These are phyloP conservation scores for Pholiota molesta DNA, from an alignment of 768 basidiomycete species.

Conservation along the genomic window DNA sequence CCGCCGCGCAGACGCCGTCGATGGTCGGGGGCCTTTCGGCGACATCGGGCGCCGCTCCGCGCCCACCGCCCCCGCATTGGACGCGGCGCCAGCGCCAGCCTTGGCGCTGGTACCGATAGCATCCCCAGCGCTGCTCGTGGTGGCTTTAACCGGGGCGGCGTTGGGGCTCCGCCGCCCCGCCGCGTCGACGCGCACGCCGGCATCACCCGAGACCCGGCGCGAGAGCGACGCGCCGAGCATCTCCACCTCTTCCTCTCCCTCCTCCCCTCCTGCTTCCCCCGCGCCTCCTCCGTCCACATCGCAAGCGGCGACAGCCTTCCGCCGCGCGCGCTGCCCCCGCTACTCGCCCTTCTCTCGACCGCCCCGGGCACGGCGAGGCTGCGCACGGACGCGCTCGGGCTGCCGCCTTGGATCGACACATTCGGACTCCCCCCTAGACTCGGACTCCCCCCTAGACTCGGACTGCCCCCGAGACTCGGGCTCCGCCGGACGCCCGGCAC, in stretches of 20 bases:
- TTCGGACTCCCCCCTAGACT: too few relatives aligned
- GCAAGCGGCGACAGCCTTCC: slow-evolving; percentile 1
- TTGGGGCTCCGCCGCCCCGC: neutral
- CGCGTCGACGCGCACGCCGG: neutral
- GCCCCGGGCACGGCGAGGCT: slow-evolving; percentile 18
- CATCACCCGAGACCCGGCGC: neutral
- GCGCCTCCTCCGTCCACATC: neutral
- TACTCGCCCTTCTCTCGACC: neutral
- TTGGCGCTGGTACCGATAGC: too few relatives aligned
- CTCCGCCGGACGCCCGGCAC: slow-evolving; percentile 3
- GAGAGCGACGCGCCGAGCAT: slow-evolving; percentile 1
- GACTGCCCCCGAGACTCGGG: slow-evolving; percentile 3
- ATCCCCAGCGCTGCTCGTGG: too few relatives aligned
- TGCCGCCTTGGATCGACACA: too few relatives aligned
- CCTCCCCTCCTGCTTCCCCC: neutral
- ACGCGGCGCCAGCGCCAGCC: too few relatives aligned
- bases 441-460: too few relatives aligned
- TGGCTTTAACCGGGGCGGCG: neutral
- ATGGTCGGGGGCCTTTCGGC: neutral
- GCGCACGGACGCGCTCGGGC: slow-evolving; percentile 32
- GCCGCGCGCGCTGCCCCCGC: neutral
- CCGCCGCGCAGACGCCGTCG: neutral
- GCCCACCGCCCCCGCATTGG: too few relatives aligned
- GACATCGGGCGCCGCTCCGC: neutral
- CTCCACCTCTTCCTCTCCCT: neutral